These are phyloP conservation scores for Exsudoporus floridanus DNA, from an alignment of 1,284 basidiomycete genomes.

Conservation along the genomic window DNA sequence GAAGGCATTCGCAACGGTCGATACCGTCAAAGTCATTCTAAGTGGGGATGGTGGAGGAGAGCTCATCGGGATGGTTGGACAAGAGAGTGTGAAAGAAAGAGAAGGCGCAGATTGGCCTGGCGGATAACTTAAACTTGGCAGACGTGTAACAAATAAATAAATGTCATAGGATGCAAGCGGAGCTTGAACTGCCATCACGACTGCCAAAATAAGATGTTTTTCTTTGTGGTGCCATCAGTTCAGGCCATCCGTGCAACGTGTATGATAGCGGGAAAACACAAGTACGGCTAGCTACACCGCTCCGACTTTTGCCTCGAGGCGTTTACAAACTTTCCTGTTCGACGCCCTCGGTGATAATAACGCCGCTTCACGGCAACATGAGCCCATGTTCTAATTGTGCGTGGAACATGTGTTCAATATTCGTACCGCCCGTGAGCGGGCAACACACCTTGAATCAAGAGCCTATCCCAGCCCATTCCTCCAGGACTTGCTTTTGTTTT, in stretches of 20 bases:
- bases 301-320: slow-evolving; percentile 6
- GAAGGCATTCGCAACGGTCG: slow-evolving; percentile 51
- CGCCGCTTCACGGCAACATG: not conserved
- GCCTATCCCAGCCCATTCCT: slow-evolving; percentile 32
- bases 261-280: not conserved
- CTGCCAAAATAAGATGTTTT: not conserved
- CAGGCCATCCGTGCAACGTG: slow-evolving; percentile 11
- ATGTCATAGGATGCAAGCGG: slow-evolving; percentile 21
- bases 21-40: slow-evolving; percentile 34
- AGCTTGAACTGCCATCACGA: slow-evolving; percentile 23
- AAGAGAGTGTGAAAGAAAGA: too few species aligned
- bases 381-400: not conserved
- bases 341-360: not conserved
- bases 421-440: not conserved
- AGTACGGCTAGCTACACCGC: not conserved
- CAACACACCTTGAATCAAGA: slow-evolving; percentile 11
- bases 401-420: not conserved
- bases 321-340: not conserved
- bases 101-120: not conserved
- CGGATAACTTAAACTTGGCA: slow-evolving; percentile 6
- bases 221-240: not conserved
- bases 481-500: slow-evolving; percentile 10
- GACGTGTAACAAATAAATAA: slow-evolving; percentile 11
- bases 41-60: slow-evolving; percentile 29
- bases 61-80: slow-evolving; percentile 8